phyloP scores from a whole-genome alignment of 176 grass and related monocot genomes.

The Pharus latifolius region DNA sequence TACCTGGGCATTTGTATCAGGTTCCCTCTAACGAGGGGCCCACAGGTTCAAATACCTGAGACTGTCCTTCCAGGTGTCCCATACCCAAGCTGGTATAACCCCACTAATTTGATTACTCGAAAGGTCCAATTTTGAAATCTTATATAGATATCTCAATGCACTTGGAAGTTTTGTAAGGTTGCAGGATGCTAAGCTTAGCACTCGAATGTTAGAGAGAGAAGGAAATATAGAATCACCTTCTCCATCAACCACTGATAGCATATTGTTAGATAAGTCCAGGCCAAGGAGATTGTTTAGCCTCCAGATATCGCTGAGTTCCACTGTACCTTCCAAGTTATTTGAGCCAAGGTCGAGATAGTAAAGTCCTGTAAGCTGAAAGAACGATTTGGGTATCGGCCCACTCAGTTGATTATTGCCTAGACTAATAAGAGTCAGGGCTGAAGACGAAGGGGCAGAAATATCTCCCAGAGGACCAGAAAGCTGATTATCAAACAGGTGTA shows the following conservation, averaged over 20 bases:
- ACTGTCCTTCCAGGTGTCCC: neutral
- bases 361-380: neutral
- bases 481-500: too few species aligned
- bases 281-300: too few species aligned
- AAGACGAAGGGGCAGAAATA: too few species aligned
- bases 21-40: too few species aligned
- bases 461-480: too few species aligned
- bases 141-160: neutral
- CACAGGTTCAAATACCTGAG: too few species aligned
- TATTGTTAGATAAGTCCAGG: too few species aligned
- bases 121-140: neutral
- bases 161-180: conserved; percentile 10
- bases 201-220: neutral
- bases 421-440: too few species aligned
- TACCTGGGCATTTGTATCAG: too few species aligned
- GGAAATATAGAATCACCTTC: neutral
- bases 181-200: conserved; percentile 10
- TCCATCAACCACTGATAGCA: neutral
- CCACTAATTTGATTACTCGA: conserved; percentile 10
- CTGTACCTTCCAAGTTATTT: conserved; percentile 3
- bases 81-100: conserved; percentile 17
- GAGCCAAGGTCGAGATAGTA: neutral
- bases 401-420: too few species aligned
- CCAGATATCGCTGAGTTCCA: too few species aligned
- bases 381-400: too few species aligned